Base-by-base conservation (phyloP, 345 rosid genomes). In the Eucalyptus polybractea region DNA sequence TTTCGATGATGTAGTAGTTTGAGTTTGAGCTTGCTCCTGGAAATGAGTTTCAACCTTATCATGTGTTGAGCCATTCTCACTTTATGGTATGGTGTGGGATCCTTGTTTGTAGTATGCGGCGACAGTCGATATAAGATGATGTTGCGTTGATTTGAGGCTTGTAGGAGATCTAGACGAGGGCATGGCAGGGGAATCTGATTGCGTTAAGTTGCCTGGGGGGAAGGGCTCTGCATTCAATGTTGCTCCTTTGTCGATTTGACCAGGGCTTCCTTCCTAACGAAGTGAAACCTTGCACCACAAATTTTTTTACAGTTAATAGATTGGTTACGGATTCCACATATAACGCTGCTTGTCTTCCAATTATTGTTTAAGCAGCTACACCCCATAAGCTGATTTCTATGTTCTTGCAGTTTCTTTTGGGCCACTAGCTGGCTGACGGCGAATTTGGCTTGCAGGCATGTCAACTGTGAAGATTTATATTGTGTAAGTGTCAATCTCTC, bases 381-480 rank as follows among this genome's bases (percentile, higher is more conserved):
- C 44, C 40, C 80, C 80, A 17, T 33, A 33, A 22, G 42, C 83
- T 21, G 83, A 76, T 37, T 44, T 37, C 42, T 40, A 21, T 21
- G 83, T 76, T 76, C 42, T 37, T 40, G 83, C 29, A 31, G 86
- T 53, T 16, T 33, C 31, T 42, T 50, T 50, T 27, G 86, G 88
- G 49, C 87, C 83, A 42, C 83, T 40, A 21, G 56, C 44, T 33
- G 50, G 87, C 81, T 65, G 89, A 90, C 87, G n/a, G 80, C 47
- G 60, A 24, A 81, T 44, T 69, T 88, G 54, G 40, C 47, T 87
- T 45, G 37, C 50, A 90, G 92, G 90, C 67, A 95, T 96, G 97
- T 88, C 93, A 54, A 65, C 93, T 86, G 92, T 96, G 90, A 96
- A 94, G 93, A 88, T 96, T 80, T 96, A 94, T 91, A 81, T 96